A percentile compares a stretch with the other conserved stretches of the same genome.
Evolutionary conservation across 2,329 filamentous ascomycete genomes (phyloP).

Genomic region (Macroventuria anomochaeta): DNA sequence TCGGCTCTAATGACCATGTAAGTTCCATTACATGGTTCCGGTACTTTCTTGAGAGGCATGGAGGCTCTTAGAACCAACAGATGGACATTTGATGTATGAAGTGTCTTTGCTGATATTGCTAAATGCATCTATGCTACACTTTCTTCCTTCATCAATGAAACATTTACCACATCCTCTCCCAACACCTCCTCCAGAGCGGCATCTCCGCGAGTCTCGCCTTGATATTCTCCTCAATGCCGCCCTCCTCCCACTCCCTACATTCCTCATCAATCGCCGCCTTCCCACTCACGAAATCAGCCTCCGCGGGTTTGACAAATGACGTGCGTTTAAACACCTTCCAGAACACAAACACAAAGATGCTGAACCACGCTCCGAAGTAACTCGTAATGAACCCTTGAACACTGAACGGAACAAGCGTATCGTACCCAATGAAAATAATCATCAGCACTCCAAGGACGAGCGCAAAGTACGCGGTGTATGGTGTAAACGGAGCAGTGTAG

Average conservation of each 20-base stretch:
- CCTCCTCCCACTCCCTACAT: slow-evolving; percentile 37
- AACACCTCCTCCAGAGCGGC: slow-evolving; percentile 12
- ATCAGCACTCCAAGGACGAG: slow-evolving; percentile 10
- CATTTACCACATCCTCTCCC: slow-evolving; percentile 19
- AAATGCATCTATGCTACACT: neutral
- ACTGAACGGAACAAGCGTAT: slow-evolving; percentile 58
- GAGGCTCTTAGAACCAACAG: too few relatives aligned
- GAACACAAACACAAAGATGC: slow-evolving; percentile 55
- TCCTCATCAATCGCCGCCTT: slow-evolving; percentile 53
- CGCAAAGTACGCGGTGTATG: slow-evolving; percentile 15
- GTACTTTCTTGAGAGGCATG: too few relatives aligned
- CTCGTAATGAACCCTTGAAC: slow-evolving; percentile 55
- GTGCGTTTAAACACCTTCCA: slow-evolving; percentile 72
- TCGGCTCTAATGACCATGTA: too few relatives aligned
- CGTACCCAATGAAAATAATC: slow-evolving; percentile 51
- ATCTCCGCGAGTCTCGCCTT: slow-evolving; percentile 13
- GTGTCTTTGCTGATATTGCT: too few relatives aligned
- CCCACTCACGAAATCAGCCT: slow-evolving; percentile 52
- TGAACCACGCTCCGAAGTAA: slow-evolving; percentile 50
- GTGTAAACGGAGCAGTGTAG: slow-evolving; percentile 11
- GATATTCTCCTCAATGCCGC: slow-evolving; percentile 13
- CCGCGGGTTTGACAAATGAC: slow-evolving; percentile 47
- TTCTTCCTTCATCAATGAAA: neutral
- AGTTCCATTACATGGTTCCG: too few relatives aligned
- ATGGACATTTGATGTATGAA: too few relatives aligned